Evolutionary conservation across 371 early-diverging fungal species (phyloP).

Genomic region (Mucor velutinosus): DNA sequence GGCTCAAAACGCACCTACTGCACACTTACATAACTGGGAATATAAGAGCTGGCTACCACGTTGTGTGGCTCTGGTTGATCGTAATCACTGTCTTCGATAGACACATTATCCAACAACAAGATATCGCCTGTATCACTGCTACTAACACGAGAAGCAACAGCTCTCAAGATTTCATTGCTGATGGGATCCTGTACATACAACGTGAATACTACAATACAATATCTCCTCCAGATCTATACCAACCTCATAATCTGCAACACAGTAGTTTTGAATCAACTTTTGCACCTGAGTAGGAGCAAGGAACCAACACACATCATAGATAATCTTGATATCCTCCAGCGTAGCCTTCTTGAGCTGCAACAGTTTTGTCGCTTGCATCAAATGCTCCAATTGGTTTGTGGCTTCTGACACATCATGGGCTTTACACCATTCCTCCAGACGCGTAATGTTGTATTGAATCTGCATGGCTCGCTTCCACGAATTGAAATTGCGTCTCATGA

Average conservation of each 20-base stretch:
- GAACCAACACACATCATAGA: conserved; percentile 95
- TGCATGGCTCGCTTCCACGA: conserved; percentile 94
- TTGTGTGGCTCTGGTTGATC: conserved; percentile 63
- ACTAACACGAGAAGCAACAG: conserved; percentile 84
- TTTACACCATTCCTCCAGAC: conserved; percentile 97
- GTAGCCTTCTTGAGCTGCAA: conserved; percentile 93
- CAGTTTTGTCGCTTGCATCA: conserved; percentile 94
- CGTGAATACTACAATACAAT: background rate
- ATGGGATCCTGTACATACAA: conserved; percentile 16
- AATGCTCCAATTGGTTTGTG: conserved; percentile 85
- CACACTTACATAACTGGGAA: conserved; percentile 45
- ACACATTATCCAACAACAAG: conserved; percentile 83
- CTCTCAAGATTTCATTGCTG: conserved; percentile 83
- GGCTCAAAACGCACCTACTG: background rate
- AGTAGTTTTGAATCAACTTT: conserved; percentile 87
- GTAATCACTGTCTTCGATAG: conserved; percentile 71
- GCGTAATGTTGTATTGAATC: conserved; percentile 96
- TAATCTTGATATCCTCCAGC: conserved; percentile 88
- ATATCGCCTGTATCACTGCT: conserved; percentile 84
- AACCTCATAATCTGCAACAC: conserved; percentile 77
- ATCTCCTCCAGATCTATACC: background rate
- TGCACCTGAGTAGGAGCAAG: conserved; percentile 94
- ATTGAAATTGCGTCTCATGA: conserved; percentile 89
- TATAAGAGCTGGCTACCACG: conserved; percentile 58
- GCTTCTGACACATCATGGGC: conserved; percentile 88